A percentile compares a stretch with the other conserved stretches of the same genome.
phyloP scores from a whole-genome alignment of 129 eudicot species.

The Flaveria brownii region DNA sequence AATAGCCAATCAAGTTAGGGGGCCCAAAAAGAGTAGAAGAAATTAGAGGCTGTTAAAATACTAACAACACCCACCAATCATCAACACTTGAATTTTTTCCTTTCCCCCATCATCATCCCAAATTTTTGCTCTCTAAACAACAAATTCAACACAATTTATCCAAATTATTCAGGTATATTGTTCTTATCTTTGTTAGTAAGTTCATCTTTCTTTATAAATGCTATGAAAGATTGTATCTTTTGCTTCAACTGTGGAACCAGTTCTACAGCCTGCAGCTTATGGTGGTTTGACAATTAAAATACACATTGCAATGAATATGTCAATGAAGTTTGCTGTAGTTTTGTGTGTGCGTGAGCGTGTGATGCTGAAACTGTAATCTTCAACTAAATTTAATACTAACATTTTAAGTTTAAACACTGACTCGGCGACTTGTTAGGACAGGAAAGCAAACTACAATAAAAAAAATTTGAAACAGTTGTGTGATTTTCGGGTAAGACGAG shows the following conservation, averaged over 20 bases:
- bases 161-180: slow-evolving; percentile 18
- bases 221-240: slow-evolving; percentile 19
- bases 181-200: slow-evolving; percentile 11
- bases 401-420: too few relatives aligned
- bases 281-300: neutral
- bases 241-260: neutral
- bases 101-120: slow-evolving; percentile 13
- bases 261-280: neutral
- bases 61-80: slow-evolving; percentile 38
- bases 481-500: neutral
- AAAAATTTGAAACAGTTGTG: neutral
- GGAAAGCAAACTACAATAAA: too few relatives aligned
- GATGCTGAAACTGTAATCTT: too few relatives aligned
- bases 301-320: neutral
- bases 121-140: slow-evolving; percentile 5
- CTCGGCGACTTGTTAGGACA: too few relatives aligned
- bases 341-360: neutral
- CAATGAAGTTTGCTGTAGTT: neutral
- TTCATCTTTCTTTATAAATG: slow-evolving; percentile 7
- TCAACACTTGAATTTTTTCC: neutral
- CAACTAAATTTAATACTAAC: too few relatives aligned
- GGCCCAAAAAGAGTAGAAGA: slow-evolving; percentile 30
- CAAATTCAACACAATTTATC: slow-evolving; percentile 11
- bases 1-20: slow-evolving; percentile 28
- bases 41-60: slow-evolving; percentile 39